Conservation (phyloP, 1,284 basidiomycete genomes). For the Malassezia furfur region DNA sequence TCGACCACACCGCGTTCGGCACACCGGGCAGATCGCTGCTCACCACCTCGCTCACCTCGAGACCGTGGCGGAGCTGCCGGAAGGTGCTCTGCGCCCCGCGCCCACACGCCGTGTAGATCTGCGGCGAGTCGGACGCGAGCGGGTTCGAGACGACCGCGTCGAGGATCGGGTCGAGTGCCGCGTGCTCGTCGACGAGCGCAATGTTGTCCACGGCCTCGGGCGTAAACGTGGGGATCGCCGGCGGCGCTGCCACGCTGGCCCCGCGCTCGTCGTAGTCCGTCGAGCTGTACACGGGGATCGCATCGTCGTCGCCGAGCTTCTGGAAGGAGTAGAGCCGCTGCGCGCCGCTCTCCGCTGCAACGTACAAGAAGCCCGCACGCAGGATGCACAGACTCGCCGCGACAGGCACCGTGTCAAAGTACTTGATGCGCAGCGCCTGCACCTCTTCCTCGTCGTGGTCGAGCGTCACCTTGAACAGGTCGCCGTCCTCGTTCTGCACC, state of each 20-base stretch:
- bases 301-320: conserved; percentile 47
- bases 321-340: conserved; percentile 46
- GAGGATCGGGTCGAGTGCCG: conserved; percentile 41
- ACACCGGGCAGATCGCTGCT: conserved; percentile 46
- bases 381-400: conserved; percentile 37
- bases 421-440: conserved; percentile 40
- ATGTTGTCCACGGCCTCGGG: conserved; percentile 42
- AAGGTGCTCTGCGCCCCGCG: conserved; percentile 41
- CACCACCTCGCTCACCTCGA: conserved; percentile 45
- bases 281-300: conserved; percentile 35
- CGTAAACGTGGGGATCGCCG: conserved; percentile 33
- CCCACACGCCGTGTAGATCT: conserved; percentile 43
- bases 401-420: conserved; percentile 47
- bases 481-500: conserved; percentile 43
- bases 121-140: conserved; percentile 35
- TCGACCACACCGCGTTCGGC: conserved; percentile 44
- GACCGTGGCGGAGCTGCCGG: conserved; percentile 43
- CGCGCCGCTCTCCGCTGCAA: conserved; percentile 39
- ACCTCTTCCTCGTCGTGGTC: conserved; percentile 47
- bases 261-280: conserved; percentile 32
- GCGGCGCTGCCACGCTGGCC: conserved; percentile 17
- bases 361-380: conserved; percentile 45
- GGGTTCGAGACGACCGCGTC: conserved; percentile 41
- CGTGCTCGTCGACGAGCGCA: conserved; percentile 34
- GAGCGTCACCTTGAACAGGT: conserved; percentile 47